Conservation (phyloP, 257 asterid genomes). For the Solanum clarkiae region DNA sequence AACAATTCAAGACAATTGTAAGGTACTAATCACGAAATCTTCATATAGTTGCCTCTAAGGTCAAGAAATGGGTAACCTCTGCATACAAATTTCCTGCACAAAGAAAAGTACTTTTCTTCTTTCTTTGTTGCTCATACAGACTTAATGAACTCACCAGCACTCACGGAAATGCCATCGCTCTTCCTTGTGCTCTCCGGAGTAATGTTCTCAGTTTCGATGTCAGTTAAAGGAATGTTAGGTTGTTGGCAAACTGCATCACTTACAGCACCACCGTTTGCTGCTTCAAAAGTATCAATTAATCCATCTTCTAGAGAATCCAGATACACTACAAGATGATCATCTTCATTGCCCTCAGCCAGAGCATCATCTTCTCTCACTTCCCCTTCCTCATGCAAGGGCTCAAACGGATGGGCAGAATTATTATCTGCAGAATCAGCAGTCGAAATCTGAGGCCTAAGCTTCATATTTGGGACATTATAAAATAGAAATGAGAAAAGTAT, state of each 20-base stretch:
- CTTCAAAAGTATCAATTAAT: background rate
- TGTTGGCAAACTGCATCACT: background rate
- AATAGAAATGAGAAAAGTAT: background rate
- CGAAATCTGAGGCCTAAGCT: background rate
- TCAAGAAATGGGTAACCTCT: background rate
- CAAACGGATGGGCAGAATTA: background rate
- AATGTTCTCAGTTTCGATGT: background rate
- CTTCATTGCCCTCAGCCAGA: constrained; percentile 1
- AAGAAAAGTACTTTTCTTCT: background rate
- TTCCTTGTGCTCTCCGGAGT: background rate
- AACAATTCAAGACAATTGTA: background rate
- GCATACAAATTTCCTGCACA: background rate
- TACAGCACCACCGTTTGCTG: background rate
- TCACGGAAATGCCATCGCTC: background rate
- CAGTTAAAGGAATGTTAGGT: background rate
- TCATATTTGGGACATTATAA: background rate
- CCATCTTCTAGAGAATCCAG: constrained; percentile 2
- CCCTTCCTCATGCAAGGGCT: constrained; percentile 6
- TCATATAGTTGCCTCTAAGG: background rate
- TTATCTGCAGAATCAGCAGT: background rate
- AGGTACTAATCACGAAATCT: background rate
- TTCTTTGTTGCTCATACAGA: constrained; percentile 15
- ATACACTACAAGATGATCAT: background rate
- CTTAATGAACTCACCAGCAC: background rate
- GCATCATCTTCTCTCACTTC: background rate